These are phyloP conservation scores for Pseudogymnoascus sp. DNA, from an alignment of 2,329 filamentous ascomycete genomes.

Conservation along the genomic window DNA sequence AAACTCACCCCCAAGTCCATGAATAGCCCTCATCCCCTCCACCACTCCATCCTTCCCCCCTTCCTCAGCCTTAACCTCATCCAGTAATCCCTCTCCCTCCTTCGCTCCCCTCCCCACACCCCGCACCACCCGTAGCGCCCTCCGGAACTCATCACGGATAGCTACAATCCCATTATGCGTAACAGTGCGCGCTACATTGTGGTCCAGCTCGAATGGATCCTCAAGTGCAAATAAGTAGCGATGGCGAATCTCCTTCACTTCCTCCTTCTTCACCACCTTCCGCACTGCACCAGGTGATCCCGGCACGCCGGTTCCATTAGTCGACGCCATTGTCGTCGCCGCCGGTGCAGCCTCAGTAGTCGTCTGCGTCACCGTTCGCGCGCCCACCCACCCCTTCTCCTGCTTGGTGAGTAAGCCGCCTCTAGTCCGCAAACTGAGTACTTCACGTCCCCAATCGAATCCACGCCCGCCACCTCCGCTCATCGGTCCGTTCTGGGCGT, in stretches of 20 bases:
- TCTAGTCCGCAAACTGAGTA: constrained; percentile 66
- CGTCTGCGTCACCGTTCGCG: constrained; percentile 58
- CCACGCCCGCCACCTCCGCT: constrained; percentile 39
- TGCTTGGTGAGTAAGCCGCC: constrained; percentile 67
- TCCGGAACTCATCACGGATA: constrained; percentile 76
- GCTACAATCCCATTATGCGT: constrained; percentile 73
- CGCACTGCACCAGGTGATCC: constrained; percentile 10
- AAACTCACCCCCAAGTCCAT: constrained; percentile 23
- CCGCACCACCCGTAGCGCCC: constrained; percentile 66
- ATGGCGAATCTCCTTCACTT: constrained; percentile 61
- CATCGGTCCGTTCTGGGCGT: constrained; percentile 54
- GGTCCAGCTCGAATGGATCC: constrained; percentile 80
- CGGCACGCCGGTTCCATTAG: background rate
- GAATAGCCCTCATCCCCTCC: constrained; percentile 35
- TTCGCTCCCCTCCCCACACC: constrained; percentile 36
- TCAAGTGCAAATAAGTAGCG: constrained; percentile 85
- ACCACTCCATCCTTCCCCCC: constrained; percentile 28
- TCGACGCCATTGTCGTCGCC: constrained; percentile 16
- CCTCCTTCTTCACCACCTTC: constrained; percentile 25
- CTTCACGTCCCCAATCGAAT: constrained; percentile 75
- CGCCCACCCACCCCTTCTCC: constrained; percentile 79
- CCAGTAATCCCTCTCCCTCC: constrained; percentile 12
- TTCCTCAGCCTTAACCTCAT: constrained; percentile 21
- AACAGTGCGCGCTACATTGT: constrained; percentile 83
- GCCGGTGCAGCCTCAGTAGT: constrained; percentile 26